Base-by-base conservation (phyloP, 2,329 filamentous ascomycete species). In the Paracorniculantispora psalliotae region DNA sequence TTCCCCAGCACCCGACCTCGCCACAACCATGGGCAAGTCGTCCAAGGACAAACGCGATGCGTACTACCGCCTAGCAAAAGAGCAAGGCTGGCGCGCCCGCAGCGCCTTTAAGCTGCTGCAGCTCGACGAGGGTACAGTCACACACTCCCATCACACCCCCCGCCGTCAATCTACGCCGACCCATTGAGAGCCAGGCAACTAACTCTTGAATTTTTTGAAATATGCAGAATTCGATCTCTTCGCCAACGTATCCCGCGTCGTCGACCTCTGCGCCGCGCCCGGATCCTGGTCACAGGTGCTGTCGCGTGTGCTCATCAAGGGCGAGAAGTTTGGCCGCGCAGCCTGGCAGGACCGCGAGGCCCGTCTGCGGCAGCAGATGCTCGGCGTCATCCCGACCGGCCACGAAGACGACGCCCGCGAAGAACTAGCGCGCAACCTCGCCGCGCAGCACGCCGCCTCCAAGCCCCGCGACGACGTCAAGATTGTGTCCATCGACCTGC, bases 21-120 rank as follows among this genome's bases (percentile, higher is more conserved):
- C 15, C 53, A 9, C 26, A 28, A 74, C 47, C 30, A 96, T 96
- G 92, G 92, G 92, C 1, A 97, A 97, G 73, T 96, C 94, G 1
- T 97, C 93, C 50, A 99, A 99, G 75, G 94, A 99, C 71, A 99
- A 99, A 77, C 90, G 94, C 56, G 94, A 99, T 73, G 92, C 92
- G 48, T 99, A 99, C 77, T 99, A 99, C 71, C 86, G 94, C 57
- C 89, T 99, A 9, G 94, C 94, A 19, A 99, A 99, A 77, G 94
- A 99, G 74, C 94, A 99, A 79, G 96, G 96, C 64, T 99, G 94
- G 93, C 90, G 94, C 37, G 94, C 94, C 28, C 85, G 94, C 60
- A 96, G 92, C 65, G 94, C 94, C 9, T 99, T 97, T 79, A 99
- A 99, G 75, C 84, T 99, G 25, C 85, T 99, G 13, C 94, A 99